Percentiles rank a stretch among this genome's conserved stretches.
Conservation (phyloP, 495 filamentous ascomycete genomes). For the Hypoxylon cercidicola region DNA sequence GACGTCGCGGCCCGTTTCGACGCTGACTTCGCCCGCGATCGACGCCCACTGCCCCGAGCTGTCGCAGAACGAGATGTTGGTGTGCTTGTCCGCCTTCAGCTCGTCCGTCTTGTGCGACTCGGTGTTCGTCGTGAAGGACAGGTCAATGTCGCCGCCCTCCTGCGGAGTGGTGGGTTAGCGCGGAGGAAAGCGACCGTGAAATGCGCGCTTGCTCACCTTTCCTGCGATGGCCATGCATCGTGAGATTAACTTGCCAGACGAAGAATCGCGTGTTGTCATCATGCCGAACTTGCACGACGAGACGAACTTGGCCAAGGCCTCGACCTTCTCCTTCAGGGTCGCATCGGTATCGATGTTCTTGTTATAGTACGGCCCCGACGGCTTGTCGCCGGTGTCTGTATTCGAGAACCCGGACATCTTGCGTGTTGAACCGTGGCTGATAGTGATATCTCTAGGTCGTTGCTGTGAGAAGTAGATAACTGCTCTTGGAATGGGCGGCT, state of each 20-base stretch:
- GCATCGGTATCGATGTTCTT: slow-evolving; percentile 73
- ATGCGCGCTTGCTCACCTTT: slow-evolving; percentile 63
- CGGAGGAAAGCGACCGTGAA: not conserved
- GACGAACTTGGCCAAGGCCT: slow-evolving; percentile 76
- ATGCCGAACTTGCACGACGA: slow-evolving; percentile 80
- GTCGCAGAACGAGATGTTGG: slow-evolving; percentile 89
- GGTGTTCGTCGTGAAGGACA: slow-evolving; percentile 94
- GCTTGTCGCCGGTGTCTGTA: slow-evolving; percentile 65
- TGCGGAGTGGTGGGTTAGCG: slow-evolving; percentile 42
- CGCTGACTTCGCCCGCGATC: slow-evolving; percentile 73
- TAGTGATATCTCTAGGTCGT: not conserved
- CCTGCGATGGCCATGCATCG: slow-evolving; percentile 91
- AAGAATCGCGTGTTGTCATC: slow-evolving; percentile 71
- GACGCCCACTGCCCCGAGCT: slow-evolving; percentile 78
- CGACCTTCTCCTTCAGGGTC: slow-evolving; percentile 78
- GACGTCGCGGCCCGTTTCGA: slow-evolving; percentile 72
- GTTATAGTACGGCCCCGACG: slow-evolving; percentile 81
- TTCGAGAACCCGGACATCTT: slow-evolving; percentile 62
- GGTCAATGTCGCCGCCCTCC: slow-evolving; percentile 83
- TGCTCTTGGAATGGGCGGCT: not conserved
- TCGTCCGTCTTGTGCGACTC: slow-evolving; percentile 93
- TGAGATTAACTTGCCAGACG: slow-evolving; percentile 71
- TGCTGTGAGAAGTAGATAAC: not conserved
- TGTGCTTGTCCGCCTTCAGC: slow-evolving; percentile 75
- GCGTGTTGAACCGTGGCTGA: not conserved